Base-by-base conservation (phyloP, 768 basidiomycete species). In the Mycena amicta region DNA sequence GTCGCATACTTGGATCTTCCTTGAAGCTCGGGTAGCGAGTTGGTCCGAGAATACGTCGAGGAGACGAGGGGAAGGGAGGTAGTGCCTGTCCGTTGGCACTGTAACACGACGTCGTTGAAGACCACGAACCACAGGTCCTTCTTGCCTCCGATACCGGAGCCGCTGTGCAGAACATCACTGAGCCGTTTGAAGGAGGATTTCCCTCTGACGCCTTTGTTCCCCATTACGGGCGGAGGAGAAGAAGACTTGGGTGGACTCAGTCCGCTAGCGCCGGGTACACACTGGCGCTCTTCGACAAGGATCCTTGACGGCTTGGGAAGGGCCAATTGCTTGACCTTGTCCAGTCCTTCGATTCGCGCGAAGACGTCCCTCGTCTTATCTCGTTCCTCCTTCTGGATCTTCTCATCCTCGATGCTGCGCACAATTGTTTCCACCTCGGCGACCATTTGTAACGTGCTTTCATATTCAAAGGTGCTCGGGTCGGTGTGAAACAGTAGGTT, bases 371-470 rank as follows among this genome's bases (percentile, higher is more conserved):
- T 81, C 3, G 95, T 97, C 77, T 90, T 91, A 74, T 97, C 93
- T 29, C 96, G 86, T 70, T 96, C 94, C 70, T 98, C 96, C 73
- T 93, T 93, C 70, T 92, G 90, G 55, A 94, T 91, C 79, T 98
- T 98, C 78, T 99, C 95, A 67, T 98, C 96, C 72, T 99, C 96
- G 55, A 99, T 98, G 60, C 91, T 92, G 45, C 96, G 83, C 49
- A 99, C 96, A 66, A 98, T 96, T 20, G 83, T 87, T 75, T 99
- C 97, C 5, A 99, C 92, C 72, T 98, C 95, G 20, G 94, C 93
- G 1, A 98, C 95, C 92, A 98, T 96, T 70, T 90, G 89, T 40
- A 96, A 77, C 13, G 95, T 97, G 68, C 89, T 90, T 72, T 99
- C 97, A 69, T 97, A 99, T 75, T 99, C 97, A 67, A 90, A 95